These are phyloP conservation scores for Obelidium mucronatum DNA, from an alignment of 192 early-diverging fungal species.

Conservation along the genomic window DNA sequence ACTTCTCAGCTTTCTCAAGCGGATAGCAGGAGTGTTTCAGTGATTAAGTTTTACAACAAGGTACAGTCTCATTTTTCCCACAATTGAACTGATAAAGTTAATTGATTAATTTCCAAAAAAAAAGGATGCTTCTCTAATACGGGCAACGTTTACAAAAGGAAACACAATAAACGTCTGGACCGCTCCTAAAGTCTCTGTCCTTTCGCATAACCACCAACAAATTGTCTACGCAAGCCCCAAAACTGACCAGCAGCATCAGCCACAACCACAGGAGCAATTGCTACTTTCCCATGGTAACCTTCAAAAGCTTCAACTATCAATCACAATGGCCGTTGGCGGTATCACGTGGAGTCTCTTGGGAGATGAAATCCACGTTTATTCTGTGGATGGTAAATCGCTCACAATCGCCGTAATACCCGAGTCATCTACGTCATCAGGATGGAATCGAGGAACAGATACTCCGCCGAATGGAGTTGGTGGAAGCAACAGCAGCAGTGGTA, in stretches of 20 bases:
- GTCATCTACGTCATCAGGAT: neutral
- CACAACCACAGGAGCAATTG: too few species aligned
- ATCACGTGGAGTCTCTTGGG: conserved; percentile 23
- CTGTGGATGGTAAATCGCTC: conserved; percentile 12
- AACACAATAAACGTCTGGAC: conserved; percentile 11
- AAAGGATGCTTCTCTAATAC: neutral
- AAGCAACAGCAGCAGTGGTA: neutral
- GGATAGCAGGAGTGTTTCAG: neutral
- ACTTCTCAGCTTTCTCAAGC: neutral
- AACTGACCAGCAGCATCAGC: too few species aligned
- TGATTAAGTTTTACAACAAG: neutral
- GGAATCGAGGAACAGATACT: neutral
- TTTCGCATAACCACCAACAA: too few species aligned
- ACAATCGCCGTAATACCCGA: neutral
- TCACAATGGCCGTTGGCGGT: conserved; percentile 22
- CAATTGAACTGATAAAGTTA: too few species aligned
- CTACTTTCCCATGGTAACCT: neutral
- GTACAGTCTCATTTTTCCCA: too few species aligned
- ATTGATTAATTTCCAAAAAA: too few species aligned
- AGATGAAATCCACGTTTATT: conserved; percentile 26
- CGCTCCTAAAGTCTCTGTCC: neutral
- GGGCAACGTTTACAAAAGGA: conserved; percentile 11
- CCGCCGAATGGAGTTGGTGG: neutral
- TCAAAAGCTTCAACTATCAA: neutral
- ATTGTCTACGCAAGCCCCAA: too few species aligned